phyloP scores from a whole-genome alignment of 1,139 yeast species.

The Nematodospora anomalae region DNA sequence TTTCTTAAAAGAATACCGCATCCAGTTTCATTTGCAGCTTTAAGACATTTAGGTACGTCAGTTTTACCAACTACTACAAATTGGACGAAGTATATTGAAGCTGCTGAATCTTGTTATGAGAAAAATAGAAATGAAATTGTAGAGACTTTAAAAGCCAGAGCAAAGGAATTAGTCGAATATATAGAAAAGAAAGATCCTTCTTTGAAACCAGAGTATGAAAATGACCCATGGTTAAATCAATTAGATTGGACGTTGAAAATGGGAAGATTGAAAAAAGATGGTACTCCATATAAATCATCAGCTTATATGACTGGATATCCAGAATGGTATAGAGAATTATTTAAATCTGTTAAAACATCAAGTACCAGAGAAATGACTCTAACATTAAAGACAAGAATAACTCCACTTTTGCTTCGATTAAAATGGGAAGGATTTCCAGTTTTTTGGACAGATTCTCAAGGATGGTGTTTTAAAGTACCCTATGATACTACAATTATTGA shows the following conservation, averaged over 20 bases:
- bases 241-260: constrained; percentile 81
- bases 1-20: constrained; percentile 77
- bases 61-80: constrained; percentile 73
- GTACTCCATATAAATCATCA: constrained; percentile 75
- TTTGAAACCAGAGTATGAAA: constrained; percentile 29
- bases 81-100: constrained; percentile 73
- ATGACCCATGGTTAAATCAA: constrained; percentile 89
- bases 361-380: constrained; percentile 51
- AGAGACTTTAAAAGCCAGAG: constrained; percentile 57
- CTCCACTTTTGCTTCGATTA: constrained; percentile 73
- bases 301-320: constrained; percentile 86
- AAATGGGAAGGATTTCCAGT: constrained; percentile 87
- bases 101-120: constrained; percentile 68
- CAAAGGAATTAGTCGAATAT: constrained; percentile 54
- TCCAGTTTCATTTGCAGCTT: constrained; percentile 91
- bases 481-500: constrained; percentile 35
- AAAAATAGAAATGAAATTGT: constrained; percentile 58
- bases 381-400: constrained; percentile 69
- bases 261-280: constrained; percentile 63
- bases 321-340: constrained; percentile 84
- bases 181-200: constrained; percentile 28
- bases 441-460: constrained; percentile 73
- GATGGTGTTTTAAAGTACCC: constrained; percentile 85
- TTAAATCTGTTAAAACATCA: constrained; percentile 33
- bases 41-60: constrained; percentile 72